phyloP scores from a whole-genome alignment of 169 alveolate species.

The Plasmodium ovale region DNA sequence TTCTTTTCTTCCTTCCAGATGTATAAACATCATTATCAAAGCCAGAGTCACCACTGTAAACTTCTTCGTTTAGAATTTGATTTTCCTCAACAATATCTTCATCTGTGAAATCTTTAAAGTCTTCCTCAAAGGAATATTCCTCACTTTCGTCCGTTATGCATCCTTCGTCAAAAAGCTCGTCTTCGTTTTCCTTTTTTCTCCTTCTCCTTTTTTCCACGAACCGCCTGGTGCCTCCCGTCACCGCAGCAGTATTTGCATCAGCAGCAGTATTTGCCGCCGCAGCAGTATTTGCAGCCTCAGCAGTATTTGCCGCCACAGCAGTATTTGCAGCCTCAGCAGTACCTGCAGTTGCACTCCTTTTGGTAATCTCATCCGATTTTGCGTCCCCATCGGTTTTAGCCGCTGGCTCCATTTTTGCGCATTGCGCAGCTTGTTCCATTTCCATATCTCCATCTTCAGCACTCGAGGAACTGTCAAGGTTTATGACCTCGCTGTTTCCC shows the following conservation, averaged over 20 bases:
- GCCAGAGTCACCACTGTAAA: slow-evolving; percentile 52
- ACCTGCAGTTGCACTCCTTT: too few relatives aligned
- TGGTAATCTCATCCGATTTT: background rate
- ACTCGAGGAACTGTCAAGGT: too few relatives aligned
- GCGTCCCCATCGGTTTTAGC: background rate
- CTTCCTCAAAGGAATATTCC: slow-evolving; percentile 7
- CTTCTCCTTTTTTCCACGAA: background rate
- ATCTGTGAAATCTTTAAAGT: slow-evolving; percentile 11
- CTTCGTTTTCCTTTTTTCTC: slow-evolving; percentile 28
- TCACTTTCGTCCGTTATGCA: slow-evolving; percentile 40
- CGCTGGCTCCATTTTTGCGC: too few relatives aligned
- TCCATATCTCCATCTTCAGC: too few relatives aligned
- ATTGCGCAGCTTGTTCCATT: too few relatives aligned
- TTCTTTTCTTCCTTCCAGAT: slow-evolving; percentile 17
- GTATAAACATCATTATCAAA: slow-evolving; percentile 17
- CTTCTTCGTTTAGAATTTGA: slow-evolving; percentile 46
- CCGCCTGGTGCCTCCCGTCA: too few relatives aligned
- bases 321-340: too few relatives aligned
- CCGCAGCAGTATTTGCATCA: background rate
- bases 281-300: background rate
- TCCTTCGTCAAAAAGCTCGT: slow-evolving; percentile 38
- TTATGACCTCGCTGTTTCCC: too few relatives aligned
- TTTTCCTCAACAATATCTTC: slow-evolving; percentile 75
- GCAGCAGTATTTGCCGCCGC: background rate
- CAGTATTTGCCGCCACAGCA: too few relatives aligned